Percentiles rank a stretch among this genome's conserved stretches.
phyloP scores from a whole-genome alignment of 768 basidiomycete genomes.

The Amanita inopinata region DNA sequence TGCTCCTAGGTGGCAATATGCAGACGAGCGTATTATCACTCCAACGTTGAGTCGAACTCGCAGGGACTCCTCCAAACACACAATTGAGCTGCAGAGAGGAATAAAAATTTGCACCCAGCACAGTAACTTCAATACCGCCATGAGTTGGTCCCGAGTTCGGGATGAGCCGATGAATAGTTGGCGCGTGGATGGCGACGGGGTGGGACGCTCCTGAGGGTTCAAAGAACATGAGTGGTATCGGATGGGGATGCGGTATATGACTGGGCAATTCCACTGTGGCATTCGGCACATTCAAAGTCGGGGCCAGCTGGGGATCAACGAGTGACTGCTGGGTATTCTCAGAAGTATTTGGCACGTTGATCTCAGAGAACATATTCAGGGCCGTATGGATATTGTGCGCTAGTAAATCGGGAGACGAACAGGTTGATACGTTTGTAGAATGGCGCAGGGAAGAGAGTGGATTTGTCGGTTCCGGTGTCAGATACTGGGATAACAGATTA shows the following conservation, averaged over 20 bases:
- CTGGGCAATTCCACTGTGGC: slow-evolving; percentile 16
- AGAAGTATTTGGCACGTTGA: slow-evolving; percentile 26
- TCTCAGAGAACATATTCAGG: slow-evolving; percentile 18
- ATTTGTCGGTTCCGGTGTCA: slow-evolving; percentile 18
- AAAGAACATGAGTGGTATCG: slow-evolving; percentile 56
- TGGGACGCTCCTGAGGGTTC: slow-evolving; percentile 39
- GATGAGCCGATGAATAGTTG: slow-evolving; percentile 79
- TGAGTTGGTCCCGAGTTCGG: slow-evolving; percentile 79
- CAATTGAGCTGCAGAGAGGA: slow-evolving; percentile 61
- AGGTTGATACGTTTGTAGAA: slow-evolving; percentile 33
- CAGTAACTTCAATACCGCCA: slow-evolving; percentile 90
- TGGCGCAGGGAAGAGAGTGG: slow-evolving; percentile 27
- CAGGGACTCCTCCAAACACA: slow-evolving; percentile 75
- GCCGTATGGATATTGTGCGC: slow-evolving; percentile 34
- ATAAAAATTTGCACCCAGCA: slow-evolving; percentile 88
- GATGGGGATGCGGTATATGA: slow-evolving; percentile 26
- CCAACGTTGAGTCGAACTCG: slow-evolving; percentile 84
- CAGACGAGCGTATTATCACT: slow-evolving; percentile 91
- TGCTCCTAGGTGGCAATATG: slow-evolving; percentile 71
- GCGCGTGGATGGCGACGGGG: slow-evolving; percentile 40
- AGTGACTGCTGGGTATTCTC: slow-evolving; percentile 11
- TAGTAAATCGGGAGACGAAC: slow-evolving; percentile 36
- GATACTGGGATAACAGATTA: slow-evolving; percentile 22
- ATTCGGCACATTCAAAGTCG: slow-evolving; percentile 21
- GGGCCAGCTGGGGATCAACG: slow-evolving; percentile 12